Base-by-base conservation (phyloP, 2,329 filamentous ascomycete species). In the Huntiella bhutanensis region DNA sequence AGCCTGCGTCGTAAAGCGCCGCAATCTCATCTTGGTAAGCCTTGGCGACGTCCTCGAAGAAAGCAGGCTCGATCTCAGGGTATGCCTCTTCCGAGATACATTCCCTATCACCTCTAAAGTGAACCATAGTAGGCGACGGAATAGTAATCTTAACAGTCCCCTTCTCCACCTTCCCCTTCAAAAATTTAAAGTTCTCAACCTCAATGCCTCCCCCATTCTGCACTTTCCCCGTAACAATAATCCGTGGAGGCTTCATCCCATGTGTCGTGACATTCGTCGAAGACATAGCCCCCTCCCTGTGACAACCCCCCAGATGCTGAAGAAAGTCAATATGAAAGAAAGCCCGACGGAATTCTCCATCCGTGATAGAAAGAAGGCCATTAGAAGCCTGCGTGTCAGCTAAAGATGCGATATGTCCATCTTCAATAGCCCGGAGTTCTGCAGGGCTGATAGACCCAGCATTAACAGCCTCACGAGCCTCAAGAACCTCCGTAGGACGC, bases 91-190 rank as follows among this genome's bases (percentile, higher is more conserved):
- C 62, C 48, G 62, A 66, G 56, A 73, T 75, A 49, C 69, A 70
- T 52, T 66, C 66, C 55, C 61, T 71, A 12, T 67, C 64, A 45
- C 66, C 66, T 43, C 56, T 54, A 41, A 64, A 54, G 58, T 82
- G 79, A 57, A 81, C 82, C 70, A 77, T 81, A 57, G 73, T 73
- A 2, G 76, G 75, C 4, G 76, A 73, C 13, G 76, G 72, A 54
- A 82, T 63, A 13, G 77, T 81, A 53, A 82, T 69, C 63, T 82
- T 80, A 59, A 77, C 71, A 55, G 77, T 71, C 22, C 73, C 70
- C 39, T 69, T 61, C 1, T 77, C 70, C 1, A 82, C 64, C 8
- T 54, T 51, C 41, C 57, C 57, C 13, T 57, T 56, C 15, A 64
- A 56, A 51, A 63, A 56, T 45, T 55, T 58, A 56, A 60, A 67